These are phyloP conservation scores for Ophiostoma himal-ulmi DNA, from an alignment of 2,329 filamentous ascomycete genomes.

Conservation along the genomic window DNA sequence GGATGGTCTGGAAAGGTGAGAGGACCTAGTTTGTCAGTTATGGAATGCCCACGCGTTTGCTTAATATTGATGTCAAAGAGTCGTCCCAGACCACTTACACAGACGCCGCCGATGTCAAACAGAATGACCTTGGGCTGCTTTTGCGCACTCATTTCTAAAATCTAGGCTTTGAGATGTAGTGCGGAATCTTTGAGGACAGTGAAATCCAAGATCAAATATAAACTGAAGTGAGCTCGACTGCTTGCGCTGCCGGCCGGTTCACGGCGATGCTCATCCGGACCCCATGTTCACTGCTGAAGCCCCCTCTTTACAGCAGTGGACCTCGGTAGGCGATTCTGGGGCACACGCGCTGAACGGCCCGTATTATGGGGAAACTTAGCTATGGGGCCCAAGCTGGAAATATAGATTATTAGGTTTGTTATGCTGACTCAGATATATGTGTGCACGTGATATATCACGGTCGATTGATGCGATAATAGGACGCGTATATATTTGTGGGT, in stretches of 20 bases:
- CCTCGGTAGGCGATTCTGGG: slow-evolving; percentile 19
- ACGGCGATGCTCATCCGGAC: neutral
- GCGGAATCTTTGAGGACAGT: no score
- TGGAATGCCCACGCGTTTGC: no score
- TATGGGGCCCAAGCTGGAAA: neutral
- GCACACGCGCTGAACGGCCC: neutral
- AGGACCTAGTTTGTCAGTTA: slow-evolving; percentile 57
- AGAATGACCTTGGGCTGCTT: slow-evolving; percentile 67
- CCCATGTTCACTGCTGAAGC: neutral
- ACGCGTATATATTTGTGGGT: neutral
- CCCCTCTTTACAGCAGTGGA: slow-evolving; percentile 17
- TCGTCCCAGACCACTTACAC: slow-evolving; percentile 56
- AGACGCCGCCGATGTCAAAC: slow-evolving; percentile 95
- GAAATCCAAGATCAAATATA: neutral
- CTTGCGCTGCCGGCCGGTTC: neutral
- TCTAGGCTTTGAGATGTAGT: no score
- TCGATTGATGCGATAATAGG: neutral
- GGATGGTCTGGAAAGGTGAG: slow-evolving; percentile 87
- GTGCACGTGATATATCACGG: slow-evolving; percentile 14
- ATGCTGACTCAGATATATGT: neutral
- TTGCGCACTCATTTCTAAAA: slow-evolving; percentile 36
- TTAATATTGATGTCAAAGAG: neutral
- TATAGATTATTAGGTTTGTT: neutral
- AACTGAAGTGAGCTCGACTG: neutral
- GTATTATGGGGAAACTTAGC: neutral